Percentiles rank a stretch among this genome's conserved stretches.
Evolutionary conservation across 169 alveolate species (phyloP).

Genomic region (Babesia bigemina): DNA sequence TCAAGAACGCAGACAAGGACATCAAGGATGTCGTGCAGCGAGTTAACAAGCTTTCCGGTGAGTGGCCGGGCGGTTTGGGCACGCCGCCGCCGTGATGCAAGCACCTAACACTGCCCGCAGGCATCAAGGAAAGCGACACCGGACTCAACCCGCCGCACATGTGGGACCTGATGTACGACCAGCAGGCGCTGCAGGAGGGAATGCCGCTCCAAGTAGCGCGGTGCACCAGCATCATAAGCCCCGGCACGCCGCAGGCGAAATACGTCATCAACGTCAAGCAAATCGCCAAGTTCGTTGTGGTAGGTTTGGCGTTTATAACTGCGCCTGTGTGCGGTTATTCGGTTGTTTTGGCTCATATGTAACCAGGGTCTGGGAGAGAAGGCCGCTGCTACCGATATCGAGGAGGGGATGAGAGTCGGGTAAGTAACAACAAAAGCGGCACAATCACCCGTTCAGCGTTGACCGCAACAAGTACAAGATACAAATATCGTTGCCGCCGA

Average conservation of each 20-base stretch:
- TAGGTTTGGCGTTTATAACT: constrained; percentile 18
- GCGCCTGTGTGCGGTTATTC: neutral
- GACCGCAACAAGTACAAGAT: constrained; percentile 94
- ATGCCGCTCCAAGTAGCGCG: constrained; percentile 98
- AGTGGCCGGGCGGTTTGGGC: neutral
- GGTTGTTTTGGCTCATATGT: neutral
- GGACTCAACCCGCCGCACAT: constrained; percentile 97
- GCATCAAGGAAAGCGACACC: constrained; percentile 98
- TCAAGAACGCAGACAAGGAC: constrained; percentile 75
- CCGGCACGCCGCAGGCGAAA: constrained; percentile 97
- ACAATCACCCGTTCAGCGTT: constrained; percentile 62
- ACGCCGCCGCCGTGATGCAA: too few relatives aligned
- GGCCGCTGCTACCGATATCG: constrained; percentile 99
- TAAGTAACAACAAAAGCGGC: constrained; percentile 33
- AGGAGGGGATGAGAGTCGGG: constrained; percentile 99
- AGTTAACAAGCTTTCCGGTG: constrained; percentile 80
- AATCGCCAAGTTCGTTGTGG: constrained; percentile 98
- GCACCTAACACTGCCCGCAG: constrained; percentile 23
- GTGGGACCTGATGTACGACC: constrained; percentile 98
- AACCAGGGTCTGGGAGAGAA: constrained; percentile 96
- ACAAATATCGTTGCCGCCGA: constrained; percentile 98
- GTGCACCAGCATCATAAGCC: constrained; percentile 95
- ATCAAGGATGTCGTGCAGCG: constrained; percentile 69
- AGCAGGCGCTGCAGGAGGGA: constrained; percentile 93
- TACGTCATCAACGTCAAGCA: constrained; percentile 94